These are phyloP conservation scores for Penicillium lividum DNA, from an alignment of 495 filamentous ascomycete species.

Conservation along the genomic window DNA sequence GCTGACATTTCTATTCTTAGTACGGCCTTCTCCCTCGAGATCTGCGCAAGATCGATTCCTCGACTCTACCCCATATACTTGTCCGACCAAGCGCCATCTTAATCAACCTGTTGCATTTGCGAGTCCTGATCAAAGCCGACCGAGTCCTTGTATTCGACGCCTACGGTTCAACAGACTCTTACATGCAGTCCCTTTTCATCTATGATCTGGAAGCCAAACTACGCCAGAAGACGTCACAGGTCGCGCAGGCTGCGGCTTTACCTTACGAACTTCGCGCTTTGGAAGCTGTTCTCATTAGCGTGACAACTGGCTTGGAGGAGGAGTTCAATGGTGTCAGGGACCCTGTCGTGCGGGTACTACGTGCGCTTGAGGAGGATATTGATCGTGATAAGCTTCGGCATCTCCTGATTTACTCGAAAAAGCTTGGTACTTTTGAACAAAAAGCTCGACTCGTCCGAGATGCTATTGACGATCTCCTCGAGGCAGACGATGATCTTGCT, in stretches of 20 bases:
- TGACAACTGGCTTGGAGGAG: constrained; percentile 83
- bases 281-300: constrained; percentile 57
- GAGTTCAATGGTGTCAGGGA: constrained; percentile 93
- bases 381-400: constrained; percentile 90
- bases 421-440: constrained; percentile 94
- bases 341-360: constrained; percentile 83
- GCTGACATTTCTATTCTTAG: constrained; percentile 42
- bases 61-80: constrained; percentile 93
- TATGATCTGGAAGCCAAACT: constrained; percentile 78
- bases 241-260: constrained; percentile 50
- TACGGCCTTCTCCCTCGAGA: constrained; percentile 95
- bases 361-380: constrained; percentile 94
- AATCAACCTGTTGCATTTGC: constrained; percentile 89
- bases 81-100: constrained; percentile 92
- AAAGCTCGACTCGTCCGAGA: constrained; percentile 94
- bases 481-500: constrained; percentile 93
- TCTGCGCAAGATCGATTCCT: constrained; percentile 97
- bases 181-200: constrained; percentile 94
- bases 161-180: constrained; percentile 91
- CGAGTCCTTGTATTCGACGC: constrained; percentile 94
- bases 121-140: constrained; percentile 91
- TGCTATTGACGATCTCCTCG: constrained; percentile 92
- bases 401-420: constrained; percentile 89
- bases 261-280: constrained; percentile 66
- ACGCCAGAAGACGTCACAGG: constrained; percentile 52